phyloP scores from a whole-genome alignment of 1,284 basidiomycete genomes.

The Hypsizygus ulmarius region DNA sequence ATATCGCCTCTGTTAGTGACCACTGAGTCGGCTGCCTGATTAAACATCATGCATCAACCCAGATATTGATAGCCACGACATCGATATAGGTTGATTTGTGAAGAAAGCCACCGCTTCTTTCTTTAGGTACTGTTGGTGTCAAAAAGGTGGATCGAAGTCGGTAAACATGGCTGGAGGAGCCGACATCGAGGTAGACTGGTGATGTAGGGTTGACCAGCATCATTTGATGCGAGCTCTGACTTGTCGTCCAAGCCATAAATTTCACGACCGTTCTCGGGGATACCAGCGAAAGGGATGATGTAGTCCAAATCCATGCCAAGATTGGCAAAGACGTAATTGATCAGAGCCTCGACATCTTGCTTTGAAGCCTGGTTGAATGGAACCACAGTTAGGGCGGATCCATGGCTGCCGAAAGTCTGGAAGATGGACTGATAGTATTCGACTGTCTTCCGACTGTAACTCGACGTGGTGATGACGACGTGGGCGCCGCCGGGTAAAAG shows the following conservation, averaged over 20 bases:
- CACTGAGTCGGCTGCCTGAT: too few relatives aligned
- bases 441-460: conserved; percentile 90
- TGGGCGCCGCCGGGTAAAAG: conserved; percentile 94
- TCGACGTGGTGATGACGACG: conserved; percentile 95
- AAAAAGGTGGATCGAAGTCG: too few relatives aligned
- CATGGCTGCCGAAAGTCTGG: conserved; percentile 92
- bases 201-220: conserved; percentile 95
- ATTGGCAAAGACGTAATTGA: conserved; percentile 97
- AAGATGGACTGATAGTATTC: conserved; percentile 99
- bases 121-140: too few relatives aligned
- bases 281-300: conserved; percentile 96
- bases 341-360: conserved; percentile 95
- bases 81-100: too few relatives aligned
- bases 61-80: too few relatives aligned
- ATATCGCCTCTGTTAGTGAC: too few relatives aligned
- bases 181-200: too few relatives aligned
- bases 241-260: conserved; percentile 97
- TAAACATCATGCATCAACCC: too few relatives aligned
- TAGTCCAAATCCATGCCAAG: conserved; percentile 97
- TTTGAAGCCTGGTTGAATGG: conserved; percentile 99
- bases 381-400: conserved; percentile 94
- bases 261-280: conserved; percentile 97
- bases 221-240: conserved; percentile 96
- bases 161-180: too few relatives aligned
- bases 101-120: too few relatives aligned